phyloP scores from a whole-genome alignment of 2,329 filamentous ascomycete genomes.

The Hirsutella rhossiliensis region DNA sequence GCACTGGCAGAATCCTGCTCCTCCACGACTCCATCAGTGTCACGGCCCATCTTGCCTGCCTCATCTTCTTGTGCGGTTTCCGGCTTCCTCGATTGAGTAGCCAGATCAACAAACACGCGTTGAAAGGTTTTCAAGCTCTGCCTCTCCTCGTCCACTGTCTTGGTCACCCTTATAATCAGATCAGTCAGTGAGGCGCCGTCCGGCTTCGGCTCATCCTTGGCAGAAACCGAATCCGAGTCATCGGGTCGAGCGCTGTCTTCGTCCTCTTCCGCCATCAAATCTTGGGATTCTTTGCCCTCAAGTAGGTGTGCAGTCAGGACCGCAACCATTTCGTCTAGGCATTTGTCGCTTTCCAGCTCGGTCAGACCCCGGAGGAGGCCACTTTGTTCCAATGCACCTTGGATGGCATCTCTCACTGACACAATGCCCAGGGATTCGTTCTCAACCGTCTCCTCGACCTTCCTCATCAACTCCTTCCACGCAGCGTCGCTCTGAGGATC shows the following conservation, averaged over 20 bases:
- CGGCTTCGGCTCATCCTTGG: slow-evolving; percentile 2
- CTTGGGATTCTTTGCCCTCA: slow-evolving; percentile 9
- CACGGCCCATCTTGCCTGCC: not conserved
- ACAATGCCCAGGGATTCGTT: slow-evolving; percentile 41
- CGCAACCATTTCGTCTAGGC: slow-evolving; percentile 37
- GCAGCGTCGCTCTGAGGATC: slow-evolving; percentile 22
- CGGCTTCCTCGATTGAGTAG: slow-evolving; percentile 20
- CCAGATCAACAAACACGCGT: slow-evolving; percentile 36
- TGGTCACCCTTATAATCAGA: slow-evolving; percentile 39
- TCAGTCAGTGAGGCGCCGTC: slow-evolving; percentile 26
- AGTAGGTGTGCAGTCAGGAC: slow-evolving; percentile 27
- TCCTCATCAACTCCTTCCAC: slow-evolving; percentile 42
- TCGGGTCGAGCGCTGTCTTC: slow-evolving; percentile 1
- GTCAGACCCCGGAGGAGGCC: slow-evolving; percentile 35
- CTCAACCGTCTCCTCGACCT: slow-evolving; percentile 44
- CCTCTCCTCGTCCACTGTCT: slow-evolving; percentile 27
- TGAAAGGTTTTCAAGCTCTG: slow-evolving; percentile 36
- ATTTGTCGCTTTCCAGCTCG: slow-evolving; percentile 31
- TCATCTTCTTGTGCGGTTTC: not conserved
- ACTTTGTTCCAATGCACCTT: slow-evolving; percentile 41
- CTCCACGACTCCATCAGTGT: not conserved
- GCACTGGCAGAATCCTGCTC: not conserved
- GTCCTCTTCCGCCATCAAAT: slow-evolving; percentile 6
- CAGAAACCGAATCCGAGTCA: not conserved
- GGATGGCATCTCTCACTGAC: slow-evolving; percentile 40